Conservation (phyloP, 2,329 filamentous ascomycete genomes). For the Orbilia javanica region DNA sequence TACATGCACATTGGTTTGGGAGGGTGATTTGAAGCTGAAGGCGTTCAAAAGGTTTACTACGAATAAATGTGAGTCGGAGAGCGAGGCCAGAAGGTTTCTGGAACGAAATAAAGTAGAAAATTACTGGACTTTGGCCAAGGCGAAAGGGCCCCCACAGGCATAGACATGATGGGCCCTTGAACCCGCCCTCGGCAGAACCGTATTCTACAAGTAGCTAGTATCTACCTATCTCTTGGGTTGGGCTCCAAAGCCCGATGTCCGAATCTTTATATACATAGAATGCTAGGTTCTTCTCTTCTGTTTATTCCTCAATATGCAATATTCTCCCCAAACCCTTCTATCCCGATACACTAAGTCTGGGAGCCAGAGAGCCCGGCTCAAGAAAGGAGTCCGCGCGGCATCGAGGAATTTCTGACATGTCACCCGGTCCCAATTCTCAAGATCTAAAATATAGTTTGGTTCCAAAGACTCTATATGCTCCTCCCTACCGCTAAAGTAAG, state of each 20-base stretch:
- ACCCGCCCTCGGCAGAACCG: not conserved
- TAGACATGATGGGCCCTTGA: not conserved
- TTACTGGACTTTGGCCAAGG: slow-evolving; percentile 90
- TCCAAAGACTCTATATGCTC: slow-evolving; percentile 74
- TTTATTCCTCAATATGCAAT: slow-evolving; percentile 79
- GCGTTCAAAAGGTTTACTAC: slow-evolving; percentile 89
- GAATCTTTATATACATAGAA: slow-evolving; percentile 6
- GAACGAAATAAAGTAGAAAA: slow-evolving; percentile 89
- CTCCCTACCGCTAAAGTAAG: slow-evolving; percentile 75
- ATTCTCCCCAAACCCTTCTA: slow-evolving; percentile 84
- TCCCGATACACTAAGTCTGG: slow-evolving; percentile 76
- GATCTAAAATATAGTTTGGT: slow-evolving; percentile 82
- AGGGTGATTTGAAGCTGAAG: slow-evolving; percentile 85
- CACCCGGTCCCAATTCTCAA: slow-evolving; percentile 80
- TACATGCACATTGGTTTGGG: slow-evolving; percentile 85
- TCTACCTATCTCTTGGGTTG: not conserved
- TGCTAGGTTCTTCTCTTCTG: slow-evolving; percentile 63
- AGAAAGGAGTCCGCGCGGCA: slow-evolving; percentile 76
- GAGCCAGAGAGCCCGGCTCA: slow-evolving; percentile 85
- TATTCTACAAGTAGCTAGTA: not conserved
- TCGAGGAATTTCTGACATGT: slow-evolving; percentile 86
- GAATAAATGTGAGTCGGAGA: slow-evolving; percentile 92
- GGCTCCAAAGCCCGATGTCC: not conserved
- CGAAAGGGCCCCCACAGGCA: slow-evolving; percentile 64
- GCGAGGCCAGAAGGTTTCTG: slow-evolving; percentile 84